A percentile compares a stretch with the other conserved stretches of the same genome.
Evolutionary conservation across 2,329 filamentous ascomycete species (phyloP).

Genomic region (Fusarium oligoseptatum): DNA sequence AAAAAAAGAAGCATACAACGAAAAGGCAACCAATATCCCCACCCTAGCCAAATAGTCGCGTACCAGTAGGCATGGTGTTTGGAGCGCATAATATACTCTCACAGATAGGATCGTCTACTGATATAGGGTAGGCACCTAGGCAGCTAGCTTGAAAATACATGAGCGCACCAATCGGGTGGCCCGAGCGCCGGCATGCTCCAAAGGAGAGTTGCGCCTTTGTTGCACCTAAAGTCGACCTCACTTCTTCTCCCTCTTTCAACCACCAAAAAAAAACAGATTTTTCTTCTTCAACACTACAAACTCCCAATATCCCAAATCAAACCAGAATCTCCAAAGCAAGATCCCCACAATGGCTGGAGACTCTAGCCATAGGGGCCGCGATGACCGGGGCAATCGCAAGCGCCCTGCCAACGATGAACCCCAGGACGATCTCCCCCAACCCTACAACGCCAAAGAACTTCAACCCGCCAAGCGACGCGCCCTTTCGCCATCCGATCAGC

Average conservation of each 20-base stretch:
- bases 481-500: conserved; percentile 66
- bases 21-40: not conserved
- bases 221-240: conserved; percentile 12
- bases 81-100: not conserved
- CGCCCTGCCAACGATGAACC: conserved; percentile 52
- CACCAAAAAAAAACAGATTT: not conserved
- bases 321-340: not conserved
- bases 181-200: conserved; percentile 26
- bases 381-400: conserved; percentile 47
- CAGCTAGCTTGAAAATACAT: not conserved
- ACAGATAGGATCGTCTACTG: no score
- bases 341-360: conserved; percentile 32
- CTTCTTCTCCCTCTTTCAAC: conserved; percentile 11
- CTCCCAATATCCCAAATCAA: not conserved
- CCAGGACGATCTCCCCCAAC: conserved; percentile 66
- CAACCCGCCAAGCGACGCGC: conserved; percentile 71
- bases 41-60: not conserved
- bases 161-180: conserved; percentile 10
- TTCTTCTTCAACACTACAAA: conserved; percentile 8
- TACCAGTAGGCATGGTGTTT: not conserved
- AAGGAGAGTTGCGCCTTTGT: conserved; percentile 4
- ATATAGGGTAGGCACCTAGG: conserved; percentile 25
- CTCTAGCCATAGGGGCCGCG: conserved; percentile 23
- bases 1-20: not conserved
- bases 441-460: conserved; percentile 71